Evolutionary conservation across 345 rosid species (phyloP).

Genomic region (Luvunga scandens): DNA sequence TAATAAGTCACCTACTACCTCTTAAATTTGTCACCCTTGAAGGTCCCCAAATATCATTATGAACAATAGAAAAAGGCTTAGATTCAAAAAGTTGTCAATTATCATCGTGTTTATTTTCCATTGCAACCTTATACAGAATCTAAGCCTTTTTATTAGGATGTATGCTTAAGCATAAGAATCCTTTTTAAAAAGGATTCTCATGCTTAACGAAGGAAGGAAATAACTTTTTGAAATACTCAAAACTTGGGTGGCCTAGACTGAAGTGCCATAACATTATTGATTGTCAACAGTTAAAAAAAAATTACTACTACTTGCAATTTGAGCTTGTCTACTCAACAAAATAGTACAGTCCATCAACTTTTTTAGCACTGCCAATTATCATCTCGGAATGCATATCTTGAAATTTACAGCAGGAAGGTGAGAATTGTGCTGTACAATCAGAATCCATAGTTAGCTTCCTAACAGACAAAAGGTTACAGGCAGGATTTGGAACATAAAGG

Average conservation of each 20-base stretch:
- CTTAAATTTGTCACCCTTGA: neutral
- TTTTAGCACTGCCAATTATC: conserved; percentile 11
- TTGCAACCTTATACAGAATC: neutral
- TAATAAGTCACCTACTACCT: neutral
- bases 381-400: neutral
- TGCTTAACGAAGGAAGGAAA: neutral
- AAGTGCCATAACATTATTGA: conserved; percentile 2
- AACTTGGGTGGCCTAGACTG: conserved; percentile 11
- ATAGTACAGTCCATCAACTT: neutral
- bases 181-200: neutral
- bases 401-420: neutral
- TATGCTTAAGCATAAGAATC: too few species aligned
- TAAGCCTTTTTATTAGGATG: neutral
- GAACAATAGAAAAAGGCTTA: neutral
- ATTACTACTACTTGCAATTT: neutral
- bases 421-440: neutral
- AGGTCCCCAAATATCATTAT: conserved; percentile 8
- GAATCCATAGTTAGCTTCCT: neutral
- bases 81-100: neutral
- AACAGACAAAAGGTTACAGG: neutral
- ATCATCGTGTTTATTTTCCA: neutral
- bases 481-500: neutral
- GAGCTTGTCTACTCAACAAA: neutral
- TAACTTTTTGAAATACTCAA: neutral
- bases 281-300: neutral